Percentiles rank a stretch among this genome's conserved stretches.
Conservation (phyloP, 1,139 yeast species). For the Yueomyces sp. region DNA sequence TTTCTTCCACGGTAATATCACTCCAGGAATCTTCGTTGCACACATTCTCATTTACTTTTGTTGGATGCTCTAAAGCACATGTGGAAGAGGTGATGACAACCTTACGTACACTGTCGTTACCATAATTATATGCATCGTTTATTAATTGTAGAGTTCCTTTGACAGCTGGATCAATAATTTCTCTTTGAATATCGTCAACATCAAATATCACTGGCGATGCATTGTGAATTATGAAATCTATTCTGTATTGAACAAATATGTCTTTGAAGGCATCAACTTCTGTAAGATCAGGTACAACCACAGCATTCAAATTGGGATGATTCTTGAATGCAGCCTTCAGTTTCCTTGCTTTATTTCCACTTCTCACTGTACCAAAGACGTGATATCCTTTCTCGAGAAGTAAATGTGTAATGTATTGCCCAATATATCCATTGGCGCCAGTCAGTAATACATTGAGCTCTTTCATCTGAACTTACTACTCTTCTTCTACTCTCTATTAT, state of each 20-base stretch:
- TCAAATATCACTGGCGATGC: slow-evolving; percentile 30
- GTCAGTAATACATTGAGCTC: background rate
- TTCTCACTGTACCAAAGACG: background rate
- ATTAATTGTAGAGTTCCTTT: slow-evolving; percentile 34
- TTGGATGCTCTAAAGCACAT: slow-evolving; percentile 26
- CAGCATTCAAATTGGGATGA: slow-evolving; percentile 22
- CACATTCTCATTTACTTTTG: slow-evolving; percentile 1
- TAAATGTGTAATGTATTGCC: background rate
- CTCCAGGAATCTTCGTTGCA: slow-evolving; percentile 30
- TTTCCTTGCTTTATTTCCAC: background rate
- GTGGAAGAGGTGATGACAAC: slow-evolving; percentile 44
- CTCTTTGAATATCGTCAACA: slow-evolving; percentile 10
- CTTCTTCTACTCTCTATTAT: no score
- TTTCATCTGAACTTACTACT: no score
- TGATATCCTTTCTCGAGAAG: background rate
- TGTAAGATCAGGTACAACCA: slow-evolving; percentile 26
- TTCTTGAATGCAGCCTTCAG: background rate
- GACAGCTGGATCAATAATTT: slow-evolving; percentile 34
- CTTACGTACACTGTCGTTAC: slow-evolving; percentile 31
- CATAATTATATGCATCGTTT: slow-evolving; percentile 20
- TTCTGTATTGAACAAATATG: slow-evolving; percentile 18
- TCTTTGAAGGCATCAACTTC: slow-evolving; percentile 27
- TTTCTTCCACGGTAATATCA: slow-evolving; percentile 24
- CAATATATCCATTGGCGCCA: background rate
- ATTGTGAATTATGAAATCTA: slow-evolving; percentile 30